Base-by-base conservation (phyloP, 805 yeast species). In the Candida nonsorbophila region DNA sequence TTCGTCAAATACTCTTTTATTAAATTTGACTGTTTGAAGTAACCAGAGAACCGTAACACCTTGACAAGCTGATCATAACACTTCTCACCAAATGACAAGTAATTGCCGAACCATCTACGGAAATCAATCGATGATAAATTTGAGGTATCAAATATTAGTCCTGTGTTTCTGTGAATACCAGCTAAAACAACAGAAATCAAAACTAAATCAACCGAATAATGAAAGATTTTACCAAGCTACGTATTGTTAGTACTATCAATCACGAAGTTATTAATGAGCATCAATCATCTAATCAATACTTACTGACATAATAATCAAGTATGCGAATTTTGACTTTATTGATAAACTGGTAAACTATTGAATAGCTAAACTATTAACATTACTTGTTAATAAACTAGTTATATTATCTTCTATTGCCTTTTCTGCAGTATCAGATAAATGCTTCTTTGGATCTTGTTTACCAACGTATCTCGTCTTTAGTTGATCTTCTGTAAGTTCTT, bases 361-460 rank as follows among this genome's bases (percentile, higher is more conserved):
- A 44, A 92, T 86, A 16, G 96, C 95, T 34, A 85, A 79, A 26
- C 90, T 76, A 57, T 92, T 88, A 23, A 92, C 88, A 57, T 83
- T 84, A 28, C 96, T 84, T 10, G 95, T 84, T 50, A 88, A 67
- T 40, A 90, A 72, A 19, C 94, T 77, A 8, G 85, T 86, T 27
- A 92, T 79, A 53, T 92, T 94, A 30, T 85, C 92, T 58, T 92
- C 98, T 45, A 94, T 75, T 29, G 85, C 68, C 37, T 69, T 67
- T 42, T 85, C 94, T 7, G 95, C 94, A 1, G 94, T 84, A 40
- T 85, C 96, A 27, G 81, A 73, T 47, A 92, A 69, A 65, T 92
- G 99, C 66, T 90, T 92, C 77, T 94, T 92, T 23, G 99, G 99
- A 58, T 92, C 98, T 61, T 90, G 97, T 55, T 86, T 88, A 46